phyloP scores from a whole-genome alignment of 2,329 filamentous ascomycete genomes.

The Venturia asperata region DNA sequence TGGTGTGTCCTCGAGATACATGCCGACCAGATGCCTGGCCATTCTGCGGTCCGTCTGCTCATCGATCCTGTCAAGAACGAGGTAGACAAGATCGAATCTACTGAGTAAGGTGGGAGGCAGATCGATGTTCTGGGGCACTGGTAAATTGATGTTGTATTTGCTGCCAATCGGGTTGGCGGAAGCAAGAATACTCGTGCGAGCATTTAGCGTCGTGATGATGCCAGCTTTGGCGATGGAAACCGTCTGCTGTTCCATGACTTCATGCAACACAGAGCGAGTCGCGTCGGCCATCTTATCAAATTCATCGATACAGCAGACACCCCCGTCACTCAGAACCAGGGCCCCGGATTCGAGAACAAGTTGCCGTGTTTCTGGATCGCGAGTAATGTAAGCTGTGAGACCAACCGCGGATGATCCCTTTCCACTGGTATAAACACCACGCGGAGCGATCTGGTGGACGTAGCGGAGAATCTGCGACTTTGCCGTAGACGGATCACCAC shows the following conservation, averaged over 20 bases:
- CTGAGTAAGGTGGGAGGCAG: constrained; percentile 90
- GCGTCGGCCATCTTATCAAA: constrained; percentile 76
- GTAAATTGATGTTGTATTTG: constrained; percentile 92
- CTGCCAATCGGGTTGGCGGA: constrained; percentile 97
- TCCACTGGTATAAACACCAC: constrained; percentile 70
- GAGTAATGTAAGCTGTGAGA: constrained; percentile 69
- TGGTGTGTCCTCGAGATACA: constrained; percentile 93
- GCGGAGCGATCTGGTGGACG: constrained; percentile 94
- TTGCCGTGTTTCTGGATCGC: constrained; percentile 66
- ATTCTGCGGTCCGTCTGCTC: constrained; percentile 82
- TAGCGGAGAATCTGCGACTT: constrained; percentile 95
- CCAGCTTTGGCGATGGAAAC: constrained; percentile 72
- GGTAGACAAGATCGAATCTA: constrained; percentile 93
- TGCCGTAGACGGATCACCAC: constrained; percentile 91
- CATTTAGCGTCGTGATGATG: constrained; percentile 84
- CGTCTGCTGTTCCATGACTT: constrained; percentile 77
- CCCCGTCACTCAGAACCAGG: constrained; percentile 65
- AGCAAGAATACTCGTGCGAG: constrained; percentile 87
- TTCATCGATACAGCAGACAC: constrained; percentile 72
- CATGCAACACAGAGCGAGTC: constrained; percentile 66
- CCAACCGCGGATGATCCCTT: constrained; percentile 71
- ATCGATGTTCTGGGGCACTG: constrained; percentile 96
- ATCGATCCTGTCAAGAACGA: constrained; percentile 89
- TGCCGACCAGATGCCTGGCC: constrained; percentile 85
- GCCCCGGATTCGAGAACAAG: constrained; percentile 69